These are phyloP conservation scores for Echinosophora koreensis DNA, from an alignment of 306 rosid genomes.

Conservation along the genomic window DNA sequence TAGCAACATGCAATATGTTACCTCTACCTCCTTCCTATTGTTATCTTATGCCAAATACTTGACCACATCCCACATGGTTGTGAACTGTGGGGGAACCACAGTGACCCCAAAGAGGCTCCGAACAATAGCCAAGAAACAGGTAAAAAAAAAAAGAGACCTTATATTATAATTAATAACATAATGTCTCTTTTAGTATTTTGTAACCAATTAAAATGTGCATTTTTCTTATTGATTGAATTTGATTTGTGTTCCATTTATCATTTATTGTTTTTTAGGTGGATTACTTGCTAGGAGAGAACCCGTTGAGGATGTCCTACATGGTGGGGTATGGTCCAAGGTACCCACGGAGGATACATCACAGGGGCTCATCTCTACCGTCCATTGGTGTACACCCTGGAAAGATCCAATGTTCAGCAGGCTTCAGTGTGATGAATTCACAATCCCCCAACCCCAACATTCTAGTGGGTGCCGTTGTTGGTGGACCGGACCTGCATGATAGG, in stretches of 20 bases:
- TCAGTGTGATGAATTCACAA: constrained; percentile 65
- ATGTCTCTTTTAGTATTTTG: not conserved
- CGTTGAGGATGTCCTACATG: constrained; percentile 91
- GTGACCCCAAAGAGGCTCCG: constrained; percentile 74
- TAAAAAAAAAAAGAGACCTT: not conserved
- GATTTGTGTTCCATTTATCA: not conserved
- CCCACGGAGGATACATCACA: constrained; percentile 94
- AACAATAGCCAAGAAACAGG: constrained; percentile 88
- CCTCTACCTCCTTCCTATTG: constrained; percentile 89
- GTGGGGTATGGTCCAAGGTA: constrained; percentile 92
- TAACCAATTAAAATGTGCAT: not conserved
- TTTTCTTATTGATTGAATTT: not conserved
- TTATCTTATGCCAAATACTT: constrained; percentile 91
- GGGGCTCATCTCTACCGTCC: constrained; percentile 92
- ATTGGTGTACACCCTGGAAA: constrained; percentile 67
- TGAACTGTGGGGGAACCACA: constrained; percentile 72
- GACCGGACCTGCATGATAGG: constrained; percentile 77
- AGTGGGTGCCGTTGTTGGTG: constrained; percentile 86
- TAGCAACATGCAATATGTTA: constrained; percentile 94
- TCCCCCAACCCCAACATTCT: constrained; percentile 81
- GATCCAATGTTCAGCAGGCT: constrained; percentile 89
- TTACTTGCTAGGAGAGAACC: constrained; percentile 92
- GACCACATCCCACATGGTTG: constrained; percentile 69
- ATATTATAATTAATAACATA: no score
- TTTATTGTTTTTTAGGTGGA: constrained; percentile 65